Evolutionary conservation across 306 rosid genomes (phyloP).

Genomic region (Dicorynia guianensis): DNA sequence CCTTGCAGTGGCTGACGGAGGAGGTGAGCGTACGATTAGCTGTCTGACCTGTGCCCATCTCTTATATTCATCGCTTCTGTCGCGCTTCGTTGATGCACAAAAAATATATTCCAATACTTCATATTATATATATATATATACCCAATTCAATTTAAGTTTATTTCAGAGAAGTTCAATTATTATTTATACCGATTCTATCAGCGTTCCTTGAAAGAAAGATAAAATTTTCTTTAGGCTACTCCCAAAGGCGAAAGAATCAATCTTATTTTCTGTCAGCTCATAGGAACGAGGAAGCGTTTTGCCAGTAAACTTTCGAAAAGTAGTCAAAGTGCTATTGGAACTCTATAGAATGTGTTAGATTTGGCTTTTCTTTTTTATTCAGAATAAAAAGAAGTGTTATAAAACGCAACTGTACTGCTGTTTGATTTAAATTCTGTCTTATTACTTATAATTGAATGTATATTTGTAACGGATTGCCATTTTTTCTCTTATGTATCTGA

Average conservation of each 20-base stretch:
- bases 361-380: neutral
- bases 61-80: neutral
- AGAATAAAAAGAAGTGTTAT: neutral
- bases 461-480: neutral
- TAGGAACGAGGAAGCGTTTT: conserved; percentile 14
- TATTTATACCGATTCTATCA: neutral
- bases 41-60: neutral
- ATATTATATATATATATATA: no score
- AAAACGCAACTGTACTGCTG: neutral
- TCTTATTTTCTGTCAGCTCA: conserved; percentile 9
- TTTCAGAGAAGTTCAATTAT: neutral
- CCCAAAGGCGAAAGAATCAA: conserved; percentile 6
- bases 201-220: neutral
- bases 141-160: neutral
- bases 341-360: conserved; percentile 22
- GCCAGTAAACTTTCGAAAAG: conserved; percentile 10
- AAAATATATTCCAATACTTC: neutral
- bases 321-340: conserved; percentile 20
- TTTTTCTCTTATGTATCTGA: conserved; percentile 20
- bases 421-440: neutral
- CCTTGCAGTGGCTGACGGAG: conserved; percentile 78
- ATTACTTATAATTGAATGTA: conserved; percentile 1
- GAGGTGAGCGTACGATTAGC: conserved; percentile 63
- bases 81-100: neutral
- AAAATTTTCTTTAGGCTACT: conserved; percentile 17